Evolutionary conservation across 2,329 filamentous ascomycete species (phyloP), one percentile per base, ranked within the genome.

Genomic region (Aschersonia sp.): DNA sequence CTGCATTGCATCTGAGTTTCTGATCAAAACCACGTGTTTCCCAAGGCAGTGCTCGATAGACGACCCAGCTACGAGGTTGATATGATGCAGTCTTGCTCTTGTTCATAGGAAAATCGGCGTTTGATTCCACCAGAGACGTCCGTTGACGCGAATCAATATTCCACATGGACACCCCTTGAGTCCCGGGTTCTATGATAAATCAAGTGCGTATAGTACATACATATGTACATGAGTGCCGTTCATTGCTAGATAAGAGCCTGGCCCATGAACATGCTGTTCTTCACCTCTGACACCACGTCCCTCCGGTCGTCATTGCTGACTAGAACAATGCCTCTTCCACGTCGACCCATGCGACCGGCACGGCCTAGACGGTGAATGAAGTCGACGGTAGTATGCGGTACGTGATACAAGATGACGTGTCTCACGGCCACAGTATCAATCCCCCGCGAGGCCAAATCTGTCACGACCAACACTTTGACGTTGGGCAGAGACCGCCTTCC

Each of bases 331-430:
- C 89, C 92, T 48, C 89, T 76, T 12, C 92, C 92, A 61, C 92
- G 77, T 52, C 89, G 78, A 3, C 89, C 89, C 88, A 97, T 97
- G 35, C 92, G 78, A 0, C 92, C 92, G 1, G 92, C 88, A 49
- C 92, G 78, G 12, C 92, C 92, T 4, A 97, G 78, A 12, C 94
- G 84, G 65, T 98, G 94, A 59, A 98, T 96, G 59, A 98, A 98
- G 65, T 98, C 94, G 51, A 98, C 94, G 0, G 89, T 94, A 0
- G 87, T 94, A 61, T 97, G 91, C 4, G 92, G 92, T n/a, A 98
- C 91, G 61, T 98, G 89, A 64, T 95, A 97, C 30, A 98, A 69
- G 48, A 98, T 83, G 47, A 98, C 92, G 55, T 94, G 87, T 49
- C 86, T 78, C 20, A 97, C 91, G 20, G 87, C 84, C 31, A 96